These are phyloP conservation scores for Metarhizium guizhouense DNA, from an alignment of 2,329 filamentous ascomycete species.

Conservation along the genomic window DNA sequence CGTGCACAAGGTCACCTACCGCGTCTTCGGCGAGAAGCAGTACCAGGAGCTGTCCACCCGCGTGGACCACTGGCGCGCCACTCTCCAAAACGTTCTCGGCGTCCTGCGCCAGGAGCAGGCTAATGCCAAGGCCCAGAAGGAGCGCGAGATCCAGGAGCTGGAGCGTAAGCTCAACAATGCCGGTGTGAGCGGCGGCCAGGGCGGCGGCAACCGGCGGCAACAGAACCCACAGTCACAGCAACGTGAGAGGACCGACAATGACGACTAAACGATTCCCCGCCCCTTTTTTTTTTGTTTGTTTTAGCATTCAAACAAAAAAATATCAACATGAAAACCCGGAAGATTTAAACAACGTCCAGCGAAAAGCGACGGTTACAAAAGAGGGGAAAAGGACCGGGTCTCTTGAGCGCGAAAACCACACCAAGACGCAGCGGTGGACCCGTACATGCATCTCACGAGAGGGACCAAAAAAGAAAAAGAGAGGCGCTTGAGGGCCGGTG, in stretches of 20 bases:
- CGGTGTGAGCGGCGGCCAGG: constrained; percentile 23
- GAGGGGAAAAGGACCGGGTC: neutral
- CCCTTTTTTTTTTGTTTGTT: neutral
- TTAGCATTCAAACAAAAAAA: neutral
- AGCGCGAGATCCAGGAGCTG: constrained; percentile 64
- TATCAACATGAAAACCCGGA: neutral
- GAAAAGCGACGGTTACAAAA: no score
- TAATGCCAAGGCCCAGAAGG: constrained; percentile 66
- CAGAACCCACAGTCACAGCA: constrained; percentile 19
- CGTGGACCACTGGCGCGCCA: constrained; percentile 84
- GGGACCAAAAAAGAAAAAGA: constrained; percentile 8
- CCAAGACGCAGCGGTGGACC: neutral
- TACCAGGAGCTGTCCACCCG: constrained; percentile 90
- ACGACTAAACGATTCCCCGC: constrained; percentile 33
- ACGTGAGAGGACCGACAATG: constrained; percentile 44
- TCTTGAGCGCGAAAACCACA: neutral
- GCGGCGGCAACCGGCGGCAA: constrained; percentile 20
- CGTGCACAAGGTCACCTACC: constrained; percentile 91
- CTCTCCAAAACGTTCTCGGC: constrained; percentile 66
- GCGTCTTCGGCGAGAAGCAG: constrained; percentile 95
- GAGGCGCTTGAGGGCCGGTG: neutral
- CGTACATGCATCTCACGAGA: neutral
- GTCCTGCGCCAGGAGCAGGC: constrained; percentile 76
- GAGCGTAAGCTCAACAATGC: constrained; percentile 54
- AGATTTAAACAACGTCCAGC: neutral